Conservation (phyloP, 495 filamentous ascomycete species). For the Neurospora sp. region DNA sequence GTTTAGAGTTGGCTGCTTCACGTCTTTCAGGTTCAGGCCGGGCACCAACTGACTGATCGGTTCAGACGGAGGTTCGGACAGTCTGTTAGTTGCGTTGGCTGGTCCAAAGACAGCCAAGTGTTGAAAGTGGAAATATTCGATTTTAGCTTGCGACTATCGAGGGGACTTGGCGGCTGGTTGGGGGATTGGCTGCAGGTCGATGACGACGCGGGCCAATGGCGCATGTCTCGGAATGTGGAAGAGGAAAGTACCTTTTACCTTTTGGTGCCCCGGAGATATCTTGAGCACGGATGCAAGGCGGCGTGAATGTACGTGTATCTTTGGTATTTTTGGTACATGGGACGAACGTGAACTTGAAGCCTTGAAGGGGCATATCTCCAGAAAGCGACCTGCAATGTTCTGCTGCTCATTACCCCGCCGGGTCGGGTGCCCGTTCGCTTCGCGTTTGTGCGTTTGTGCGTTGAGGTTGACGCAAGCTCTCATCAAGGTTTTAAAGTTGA, state of each 20-base stretch:
- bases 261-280: neutral
- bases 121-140: constrained; percentile 21
- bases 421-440: neutral
- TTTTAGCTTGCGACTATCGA: constrained; percentile 6
- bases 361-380: neutral
- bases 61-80: neutral
- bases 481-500: neutral
- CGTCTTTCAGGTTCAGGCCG: neutral
- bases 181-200: constrained; percentile 28
- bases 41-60: neutral
- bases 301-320: neutral
- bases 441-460: neutral
- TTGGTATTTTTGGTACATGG: neutral
- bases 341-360: neutral
- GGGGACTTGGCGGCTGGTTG: constrained; percentile 16
- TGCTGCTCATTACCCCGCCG: neutral
- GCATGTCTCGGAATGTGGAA: constrained; percentile 11
- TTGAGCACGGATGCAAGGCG: neutral
- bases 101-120: neutral
- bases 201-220: constrained; percentile 26
- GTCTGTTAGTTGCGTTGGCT: neutral
- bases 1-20: neutral
- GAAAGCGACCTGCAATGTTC: neutral
- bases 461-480: neutral
- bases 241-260: neutral